Evolutionary conservation across 768 basidiomycete genomes (phyloP), one percentile per base, ranked within the genome.

Genomic region (Russula vinacea): DNA sequence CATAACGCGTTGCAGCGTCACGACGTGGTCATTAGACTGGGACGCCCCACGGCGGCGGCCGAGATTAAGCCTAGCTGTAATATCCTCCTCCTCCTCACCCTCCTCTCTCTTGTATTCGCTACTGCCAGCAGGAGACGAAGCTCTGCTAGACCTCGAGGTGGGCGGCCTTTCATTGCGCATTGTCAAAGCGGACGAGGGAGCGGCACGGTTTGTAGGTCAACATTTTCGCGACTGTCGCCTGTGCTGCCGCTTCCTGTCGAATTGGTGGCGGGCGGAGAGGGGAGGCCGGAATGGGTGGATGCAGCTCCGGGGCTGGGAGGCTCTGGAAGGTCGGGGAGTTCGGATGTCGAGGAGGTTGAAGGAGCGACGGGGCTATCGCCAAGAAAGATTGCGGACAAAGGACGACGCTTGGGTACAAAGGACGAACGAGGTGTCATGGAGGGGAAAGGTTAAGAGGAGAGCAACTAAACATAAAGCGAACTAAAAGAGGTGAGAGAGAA

Each of bases 191-290:
- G 70, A 65, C 45, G 68, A 69, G 26, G 66, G 64, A 71, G 70
- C 45, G 77, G 70, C 44, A 66, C 58, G 51, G 74, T 71, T 47
- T 73, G 76, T 56, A 71, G 71, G 67, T 79, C 76, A 64, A 77
- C 62, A 69, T 77, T 78, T 65, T 78, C 79, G 57, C 75, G 73
- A 64, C 73, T 73, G 66, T 69, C 68, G 24, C 62, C 68, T 3
- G 66, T 40, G 42, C 66, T 67, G 42, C 88, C 88, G 73, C 89
- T 90, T 39, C 88, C 89, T 1, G 89, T 91, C 13, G 90, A 92
- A 71, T 91, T 92, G 22, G 91, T 90, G 32, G 89, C 90, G 49
- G 91, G 91, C 0, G 91, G 91, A 26, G 89, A 91, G 1, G 91
- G 90, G 6, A 92, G 73, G 7, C 90, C 90, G 6, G 88, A 89